A percentile compares a stretch with the other conserved stretches of the same genome.
phyloP scores from a whole-genome alignment of 2,329 filamentous ascomycete genomes.

The Talaromyces sp. region DNA sequence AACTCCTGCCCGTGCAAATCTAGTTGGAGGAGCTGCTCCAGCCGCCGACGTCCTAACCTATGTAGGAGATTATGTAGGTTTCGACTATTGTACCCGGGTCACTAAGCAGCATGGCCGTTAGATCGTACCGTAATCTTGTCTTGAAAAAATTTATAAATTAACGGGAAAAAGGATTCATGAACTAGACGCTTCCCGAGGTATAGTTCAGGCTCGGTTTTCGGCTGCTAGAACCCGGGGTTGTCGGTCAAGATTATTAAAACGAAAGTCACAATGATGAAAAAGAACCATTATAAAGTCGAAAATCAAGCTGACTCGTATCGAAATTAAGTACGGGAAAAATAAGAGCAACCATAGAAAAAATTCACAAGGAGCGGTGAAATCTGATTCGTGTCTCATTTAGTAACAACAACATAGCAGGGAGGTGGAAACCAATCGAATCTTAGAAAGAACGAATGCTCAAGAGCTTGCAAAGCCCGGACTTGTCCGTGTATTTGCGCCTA shows the following conservation, averaged over 20 bases:
- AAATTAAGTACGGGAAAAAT: neutral
- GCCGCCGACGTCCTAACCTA: neutral
- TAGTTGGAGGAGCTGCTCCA: neutral
- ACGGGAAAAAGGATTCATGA: neutral
- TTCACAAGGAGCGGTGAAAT: neutral
- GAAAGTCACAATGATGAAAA: neutral
- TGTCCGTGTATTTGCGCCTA: neutral
- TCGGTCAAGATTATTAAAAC: neutral
- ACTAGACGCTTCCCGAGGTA: neutral
- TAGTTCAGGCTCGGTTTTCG: neutral
- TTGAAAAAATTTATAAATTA: no score
- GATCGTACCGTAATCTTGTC: neutral
- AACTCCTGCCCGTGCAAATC: neutral
- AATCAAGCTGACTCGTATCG: neutral
- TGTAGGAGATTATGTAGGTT: neutral
- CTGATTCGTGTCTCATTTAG: slow-evolving; percentile 1
- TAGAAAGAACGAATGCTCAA: neutral
- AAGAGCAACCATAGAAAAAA: slow-evolving; percentile 5
- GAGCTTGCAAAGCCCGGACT: neutral
- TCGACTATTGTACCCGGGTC: neutral
- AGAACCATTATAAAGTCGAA: neutral
- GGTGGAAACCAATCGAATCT: neutral
- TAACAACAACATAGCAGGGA: neutral
- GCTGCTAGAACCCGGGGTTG: neutral
- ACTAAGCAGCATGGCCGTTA: neutral